Evolutionary conservation across 1,284 basidiomycete genomes (phyloP).

Genomic region (Phenoliferia sp.): DNA sequence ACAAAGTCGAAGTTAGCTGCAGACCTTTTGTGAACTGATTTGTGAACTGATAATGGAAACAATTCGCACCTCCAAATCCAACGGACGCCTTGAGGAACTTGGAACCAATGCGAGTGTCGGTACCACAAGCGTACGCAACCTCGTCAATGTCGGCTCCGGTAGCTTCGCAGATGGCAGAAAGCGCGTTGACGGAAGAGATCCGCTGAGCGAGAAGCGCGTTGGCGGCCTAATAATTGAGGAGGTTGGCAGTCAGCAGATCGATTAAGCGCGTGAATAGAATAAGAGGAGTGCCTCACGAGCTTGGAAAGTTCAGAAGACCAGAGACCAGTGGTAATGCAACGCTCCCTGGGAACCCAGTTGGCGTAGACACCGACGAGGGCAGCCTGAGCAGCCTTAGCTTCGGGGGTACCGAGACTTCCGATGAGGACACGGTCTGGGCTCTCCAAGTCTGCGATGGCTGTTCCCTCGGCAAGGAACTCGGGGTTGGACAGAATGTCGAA

Average conservation of each 20-base stretch:
- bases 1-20: neutral
- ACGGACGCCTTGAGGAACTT: conserved; percentile 94
- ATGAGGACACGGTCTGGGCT: conserved; percentile 92
- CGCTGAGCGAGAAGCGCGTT: conserved; percentile 95
- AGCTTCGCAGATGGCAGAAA: conserved; percentile 98
- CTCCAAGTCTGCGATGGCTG: conserved; percentile 85
- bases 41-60: neutral
- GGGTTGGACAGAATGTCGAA: conserved; percentile 99
- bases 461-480: conserved; percentile 97
- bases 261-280: neutral
- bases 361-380: conserved; percentile 77
- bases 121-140: conserved; percentile 89
- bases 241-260: neutral
- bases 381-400: conserved; percentile 74
- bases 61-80: conserved; percentile 79
- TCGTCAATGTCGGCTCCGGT: conserved; percentile 99
- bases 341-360: conserved; percentile 86
- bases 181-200: conserved; percentile 95
- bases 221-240: conserved; percentile 56
- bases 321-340: conserved; percentile 88
- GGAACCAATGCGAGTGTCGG: conserved; percentile 85
- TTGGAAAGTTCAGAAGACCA: conserved; percentile 99
- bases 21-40: too few species aligned
- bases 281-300: conserved; percentile 48
- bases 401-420: conserved; percentile 82